phyloP scores from a whole-genome alignment of 176 grass and related monocot species.

The Bromus sterilis region DNA sequence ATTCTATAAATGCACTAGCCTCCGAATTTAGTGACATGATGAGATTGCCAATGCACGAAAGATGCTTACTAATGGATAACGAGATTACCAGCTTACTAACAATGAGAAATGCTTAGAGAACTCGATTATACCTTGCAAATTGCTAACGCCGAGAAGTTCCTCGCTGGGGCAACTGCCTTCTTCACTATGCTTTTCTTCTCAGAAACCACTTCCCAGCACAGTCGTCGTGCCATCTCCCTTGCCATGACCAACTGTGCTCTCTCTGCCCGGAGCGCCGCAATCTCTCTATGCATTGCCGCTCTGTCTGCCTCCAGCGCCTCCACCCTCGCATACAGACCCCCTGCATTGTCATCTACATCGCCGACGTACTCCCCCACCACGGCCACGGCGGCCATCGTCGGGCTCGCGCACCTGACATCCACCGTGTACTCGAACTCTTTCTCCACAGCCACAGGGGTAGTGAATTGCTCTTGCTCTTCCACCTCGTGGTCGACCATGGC shows the following conservation, averaged over 20 bases:
- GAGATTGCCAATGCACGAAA: neutral
- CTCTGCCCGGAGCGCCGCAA: slow-evolving; percentile 48
- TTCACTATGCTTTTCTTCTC: slow-evolving; percentile 36
- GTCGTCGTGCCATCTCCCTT: slow-evolving; percentile 55
- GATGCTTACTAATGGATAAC: neutral
- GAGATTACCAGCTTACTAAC: neutral
- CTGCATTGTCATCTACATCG: neutral
- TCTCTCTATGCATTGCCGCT: slow-evolving; percentile 44
- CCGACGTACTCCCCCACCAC: slow-evolving; percentile 30
- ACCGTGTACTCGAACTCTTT: slow-evolving; percentile 52
- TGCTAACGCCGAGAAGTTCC: slow-evolving; percentile 43
- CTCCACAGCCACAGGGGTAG: slow-evolving; percentile 18
- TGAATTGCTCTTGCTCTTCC: neutral
- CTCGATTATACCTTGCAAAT: slow-evolving; percentile 60
- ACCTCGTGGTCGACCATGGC: slow-evolving; percentile 8
- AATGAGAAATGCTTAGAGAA: neutral
- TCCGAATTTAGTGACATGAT: neutral
- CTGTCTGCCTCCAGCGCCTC: slow-evolving; percentile 71
- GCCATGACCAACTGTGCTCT: slow-evolving; percentile 62
- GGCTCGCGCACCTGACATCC: slow-evolving; percentile 35
- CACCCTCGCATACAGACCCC: slow-evolving; percentile 45
- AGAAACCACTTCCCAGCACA: slow-evolving; percentile 52
- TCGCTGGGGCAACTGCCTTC: slow-evolving; percentile 1
- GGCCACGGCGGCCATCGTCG: slow-evolving; percentile 17
- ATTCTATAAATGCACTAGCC: neutral